Conservation (phyloP, 352 stramenopile genomes). For the Globisporangium ultimum region DNA sequence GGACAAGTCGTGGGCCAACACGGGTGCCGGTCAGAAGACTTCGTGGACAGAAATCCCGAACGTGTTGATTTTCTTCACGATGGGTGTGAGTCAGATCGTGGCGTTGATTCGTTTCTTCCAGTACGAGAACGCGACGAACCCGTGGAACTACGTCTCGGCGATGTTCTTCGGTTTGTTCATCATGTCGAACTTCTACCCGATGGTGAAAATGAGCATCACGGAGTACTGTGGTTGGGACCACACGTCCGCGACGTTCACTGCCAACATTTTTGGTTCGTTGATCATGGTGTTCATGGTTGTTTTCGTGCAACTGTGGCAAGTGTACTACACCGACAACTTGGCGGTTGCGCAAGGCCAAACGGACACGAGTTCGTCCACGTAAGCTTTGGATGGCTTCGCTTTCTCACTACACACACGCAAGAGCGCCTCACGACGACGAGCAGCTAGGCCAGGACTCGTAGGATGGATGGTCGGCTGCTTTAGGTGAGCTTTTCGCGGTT, state of each 20-base stretch:
- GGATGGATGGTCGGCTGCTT: too few species aligned
- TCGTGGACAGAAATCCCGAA: conserved; percentile 88
- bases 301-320: conserved; percentile 87
- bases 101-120: conserved; percentile 84
- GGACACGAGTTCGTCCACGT: conserved; percentile 1
- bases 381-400: not conserved
- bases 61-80: conserved; percentile 86
- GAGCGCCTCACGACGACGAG: not conserved
- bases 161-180: conserved; percentile 89
- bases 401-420: not conserved
- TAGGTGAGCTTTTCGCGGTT: too few species aligned
- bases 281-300: conserved; percentile 82
- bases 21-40: conserved; percentile 85
- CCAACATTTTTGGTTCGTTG: conserved; percentile 82
- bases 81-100: conserved; percentile 69
- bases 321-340: conserved; percentile 79
- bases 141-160: conserved; percentile 87
- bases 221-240: conserved; percentile 89
- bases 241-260: conserved; percentile 77
- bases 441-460: too few species aligned
- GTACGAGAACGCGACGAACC: conserved; percentile 86
- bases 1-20: conserved; percentile 88
- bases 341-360: conserved; percentile 45
- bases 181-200: conserved; percentile 85
- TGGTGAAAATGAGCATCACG: conserved; percentile 91